These are phyloP conservation scores for Phytopythium kandeliae DNA, from an alignment of 352 stramenopile genomes.

Conservation along the genomic window DNA sequence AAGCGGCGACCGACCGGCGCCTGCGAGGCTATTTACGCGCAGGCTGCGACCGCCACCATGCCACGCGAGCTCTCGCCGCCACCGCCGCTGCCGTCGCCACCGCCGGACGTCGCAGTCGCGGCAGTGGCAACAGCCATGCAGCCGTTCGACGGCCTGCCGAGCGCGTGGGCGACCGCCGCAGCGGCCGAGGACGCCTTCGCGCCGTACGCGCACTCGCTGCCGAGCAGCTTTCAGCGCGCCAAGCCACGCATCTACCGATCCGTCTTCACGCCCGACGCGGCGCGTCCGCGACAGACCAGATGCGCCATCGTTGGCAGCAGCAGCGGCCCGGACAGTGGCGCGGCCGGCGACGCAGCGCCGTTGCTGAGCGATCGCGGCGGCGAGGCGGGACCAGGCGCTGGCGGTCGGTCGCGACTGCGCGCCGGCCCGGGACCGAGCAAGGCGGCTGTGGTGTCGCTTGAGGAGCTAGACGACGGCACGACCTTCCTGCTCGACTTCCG, in stretches of 20 bases:
- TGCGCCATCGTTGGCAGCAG: conserved; percentile 39
- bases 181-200: conserved; percentile 9
- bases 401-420: no score
- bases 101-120: no score
- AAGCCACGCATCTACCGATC: conserved; percentile 51
- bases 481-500: conserved; percentile 43
- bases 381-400: no score
- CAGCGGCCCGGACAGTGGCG: background rate
- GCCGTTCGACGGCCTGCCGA: background rate
- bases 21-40: no score
- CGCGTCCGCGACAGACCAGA: conserved; percentile 19
- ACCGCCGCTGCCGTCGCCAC: no score
- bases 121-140: background rate
- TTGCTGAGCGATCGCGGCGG: background rate
- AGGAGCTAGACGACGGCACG: conserved; percentile 35
- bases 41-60: no score
- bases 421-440: conserved; percentile 12
- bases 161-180: background rate
- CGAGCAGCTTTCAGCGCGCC: conserved; percentile 51
- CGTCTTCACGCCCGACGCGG: conserved; percentile 20
- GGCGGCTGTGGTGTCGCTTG: conserved; percentile 38
- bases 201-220: conserved; percentile 38
- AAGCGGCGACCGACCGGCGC: background rate
- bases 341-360: conserved; percentile 3
- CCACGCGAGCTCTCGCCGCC: no score